These are phyloP conservation scores for Hypoxylon intermedium DNA, from an alignment of 495 filamentous ascomycete species.

Conservation along the genomic window DNA sequence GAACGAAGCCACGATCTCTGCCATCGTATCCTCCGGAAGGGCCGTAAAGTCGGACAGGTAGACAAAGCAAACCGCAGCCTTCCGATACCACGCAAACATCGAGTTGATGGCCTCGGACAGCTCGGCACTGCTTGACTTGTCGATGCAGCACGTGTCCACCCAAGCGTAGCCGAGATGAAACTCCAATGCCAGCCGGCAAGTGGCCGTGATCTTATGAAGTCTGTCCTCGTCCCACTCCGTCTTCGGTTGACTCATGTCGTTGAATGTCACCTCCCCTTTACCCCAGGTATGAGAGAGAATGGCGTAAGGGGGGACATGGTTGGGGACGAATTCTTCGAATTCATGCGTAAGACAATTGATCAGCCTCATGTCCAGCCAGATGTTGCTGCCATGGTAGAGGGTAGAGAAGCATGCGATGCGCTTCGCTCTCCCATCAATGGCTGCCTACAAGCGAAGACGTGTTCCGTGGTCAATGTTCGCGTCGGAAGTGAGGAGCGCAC, in stretches of 20 bases:
- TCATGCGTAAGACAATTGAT: constrained; percentile 39
- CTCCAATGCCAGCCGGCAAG: constrained; percentile 25
- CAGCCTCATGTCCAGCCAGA: constrained; percentile 38
- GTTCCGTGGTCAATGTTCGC: too few relatives aligned
- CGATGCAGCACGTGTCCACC: constrained; percentile 52
- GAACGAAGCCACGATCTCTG: constrained; percentile 18
- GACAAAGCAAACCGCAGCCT: constrained; percentile 44
- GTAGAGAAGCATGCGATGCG: too few relatives aligned
- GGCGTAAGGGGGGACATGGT: constrained; percentile 41
- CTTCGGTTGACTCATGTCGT: constrained; percentile 34
- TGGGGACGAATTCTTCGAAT: constrained; percentile 42
- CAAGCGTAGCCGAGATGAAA: constrained; percentile 36
- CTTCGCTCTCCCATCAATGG: too few relatives aligned
- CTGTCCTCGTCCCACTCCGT: constrained; percentile 14
- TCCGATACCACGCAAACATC: constrained; percentile 49
- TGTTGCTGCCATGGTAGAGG: constrained; percentile 14
- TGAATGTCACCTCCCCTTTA: constrained; percentile 39
- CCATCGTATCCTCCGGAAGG: constrained; percentile 6
- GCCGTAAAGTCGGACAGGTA: constrained; percentile 44
- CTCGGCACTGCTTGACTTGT: constrained; percentile 51
- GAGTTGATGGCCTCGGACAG: too few relatives aligned
- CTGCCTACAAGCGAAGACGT: too few relatives aligned
- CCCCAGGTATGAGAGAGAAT: constrained; percentile 48
- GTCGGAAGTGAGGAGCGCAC: too few relatives aligned
- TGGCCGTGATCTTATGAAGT: constrained; percentile 35